Evolutionary conservation across 163 green algal genomes (phyloP).

Genomic region (Chlamydomonas reinhardtii): DNA sequence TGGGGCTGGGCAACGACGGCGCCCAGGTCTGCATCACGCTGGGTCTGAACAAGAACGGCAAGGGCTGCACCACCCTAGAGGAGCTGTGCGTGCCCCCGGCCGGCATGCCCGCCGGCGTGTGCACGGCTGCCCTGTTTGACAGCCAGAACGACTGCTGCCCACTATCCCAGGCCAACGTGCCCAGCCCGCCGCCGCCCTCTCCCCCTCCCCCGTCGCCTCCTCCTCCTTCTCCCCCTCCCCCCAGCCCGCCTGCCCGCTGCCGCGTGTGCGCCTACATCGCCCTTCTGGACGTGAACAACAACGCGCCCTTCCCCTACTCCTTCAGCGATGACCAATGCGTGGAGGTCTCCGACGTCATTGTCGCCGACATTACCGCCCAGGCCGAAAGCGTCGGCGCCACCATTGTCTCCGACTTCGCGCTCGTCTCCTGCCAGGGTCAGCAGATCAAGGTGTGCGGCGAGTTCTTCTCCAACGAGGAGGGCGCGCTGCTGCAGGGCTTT

Average conservation of each 20-base stretch:
- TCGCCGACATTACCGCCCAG: not conserved
- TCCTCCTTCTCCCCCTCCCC: too few species aligned
- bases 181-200: too few species aligned
- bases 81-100: slow-evolving; percentile 8
- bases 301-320: not conserved
- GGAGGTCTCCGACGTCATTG: not conserved
- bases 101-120: not conserved
- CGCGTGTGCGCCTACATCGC: slow-evolving; percentile 1
- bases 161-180: not conserved
- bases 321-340: not conserved
- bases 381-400: not conserved
- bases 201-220: too few species aligned
- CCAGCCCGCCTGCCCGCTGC: not conserved
- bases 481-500: not conserved
- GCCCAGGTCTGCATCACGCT: slow-evolving; percentile 14
- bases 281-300: not conserved
- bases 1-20: not conserved
- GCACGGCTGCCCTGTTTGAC: not conserved
- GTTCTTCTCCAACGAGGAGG: not conserved
- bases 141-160: not conserved
- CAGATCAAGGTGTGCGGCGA: slow-evolving; percentile 6
- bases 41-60: not conserved
- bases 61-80: slow-evolving; percentile 6
- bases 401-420: not conserved
- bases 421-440: not conserved